Conservation (phyloP, 306 rosid genomes). For the Lablab purpureus region DNA sequence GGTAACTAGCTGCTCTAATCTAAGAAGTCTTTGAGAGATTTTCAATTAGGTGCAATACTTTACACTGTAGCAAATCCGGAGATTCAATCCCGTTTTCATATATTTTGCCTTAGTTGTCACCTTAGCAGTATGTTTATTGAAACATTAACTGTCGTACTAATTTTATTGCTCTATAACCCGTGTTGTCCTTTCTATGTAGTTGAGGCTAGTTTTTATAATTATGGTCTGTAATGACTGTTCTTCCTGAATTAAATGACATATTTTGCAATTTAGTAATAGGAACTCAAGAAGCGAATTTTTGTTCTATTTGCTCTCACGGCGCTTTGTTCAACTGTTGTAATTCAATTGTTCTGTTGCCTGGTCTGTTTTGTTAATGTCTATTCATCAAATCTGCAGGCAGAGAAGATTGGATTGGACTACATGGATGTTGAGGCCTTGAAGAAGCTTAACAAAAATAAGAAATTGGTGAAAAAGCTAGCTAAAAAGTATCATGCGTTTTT, state of each 20-base stretch:
- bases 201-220: neutral
- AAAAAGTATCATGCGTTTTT: conserved; percentile 86
- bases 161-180: neutral
- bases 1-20: conserved; percentile 47
- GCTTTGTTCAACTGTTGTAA: neutral
- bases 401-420: conserved; percentile 74
- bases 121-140: neutral
- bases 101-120: neutral
- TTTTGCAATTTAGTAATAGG: no score
- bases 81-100: neutral
- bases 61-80: neutral
- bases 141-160: neutral
- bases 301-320: no score
- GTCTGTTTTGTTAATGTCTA: neutral
- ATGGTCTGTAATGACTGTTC: neutral
- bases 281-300: no score
- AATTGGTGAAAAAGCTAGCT: conserved; percentile 80
- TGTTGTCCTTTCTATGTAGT: neutral
- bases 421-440: conserved; percentile 89
- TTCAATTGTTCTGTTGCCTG: neutral
- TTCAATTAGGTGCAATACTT: neutral
- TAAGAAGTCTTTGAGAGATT: neutral
- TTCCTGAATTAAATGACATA: neutral
- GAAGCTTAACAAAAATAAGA: conserved; percentile 87
- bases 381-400: conserved; percentile 59